Conservation (phyloP, 805 yeast genomes). For the Komagataella pseudopastoris region DNA sequence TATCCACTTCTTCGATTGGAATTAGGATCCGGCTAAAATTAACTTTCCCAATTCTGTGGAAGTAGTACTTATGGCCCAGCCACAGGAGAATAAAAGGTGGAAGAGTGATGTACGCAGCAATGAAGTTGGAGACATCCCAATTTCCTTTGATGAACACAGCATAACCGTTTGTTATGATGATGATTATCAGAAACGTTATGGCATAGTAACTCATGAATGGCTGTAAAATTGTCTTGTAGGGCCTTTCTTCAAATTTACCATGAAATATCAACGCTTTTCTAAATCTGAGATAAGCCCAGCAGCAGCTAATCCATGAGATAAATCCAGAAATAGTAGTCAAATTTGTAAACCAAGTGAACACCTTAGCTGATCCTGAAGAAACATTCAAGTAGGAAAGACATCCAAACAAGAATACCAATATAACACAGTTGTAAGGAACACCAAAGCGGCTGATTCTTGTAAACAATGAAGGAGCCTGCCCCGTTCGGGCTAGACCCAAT, state of each 20-base stretch:
- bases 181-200: conserved; percentile 10
- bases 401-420: conserved; percentile 30
- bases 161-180: conserved; percentile 62
- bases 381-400: conserved; percentile 57
- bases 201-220: not conserved
- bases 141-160: conserved; percentile 36
- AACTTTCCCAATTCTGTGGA: conserved; percentile 21
- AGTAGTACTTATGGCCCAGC: conserved; percentile 11
- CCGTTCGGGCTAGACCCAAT: conserved; percentile 59
- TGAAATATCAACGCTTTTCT: conserved; percentile 49
- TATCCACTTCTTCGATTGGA: conserved; percentile 47
- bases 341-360: conserved; percentile 58
- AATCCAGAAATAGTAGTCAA: conserved; percentile 58
- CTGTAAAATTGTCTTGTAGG: not conserved
- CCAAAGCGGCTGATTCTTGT: conserved; percentile 50
- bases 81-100: conserved; percentile 39
- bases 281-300: conserved; percentile 45
- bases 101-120: conserved; percentile 61
- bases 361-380: conserved; percentile 38
- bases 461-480: conserved; percentile 61
- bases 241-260: conserved; percentile 6
- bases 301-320: conserved; percentile 45
- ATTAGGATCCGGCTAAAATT: conserved; percentile 26
- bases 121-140: conserved; percentile 41
- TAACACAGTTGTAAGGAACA: conserved; percentile 49